Conservation (phyloP, 2,329 filamentous ascomycete genomes). For the Cucurbitaria berberidis region DNA sequence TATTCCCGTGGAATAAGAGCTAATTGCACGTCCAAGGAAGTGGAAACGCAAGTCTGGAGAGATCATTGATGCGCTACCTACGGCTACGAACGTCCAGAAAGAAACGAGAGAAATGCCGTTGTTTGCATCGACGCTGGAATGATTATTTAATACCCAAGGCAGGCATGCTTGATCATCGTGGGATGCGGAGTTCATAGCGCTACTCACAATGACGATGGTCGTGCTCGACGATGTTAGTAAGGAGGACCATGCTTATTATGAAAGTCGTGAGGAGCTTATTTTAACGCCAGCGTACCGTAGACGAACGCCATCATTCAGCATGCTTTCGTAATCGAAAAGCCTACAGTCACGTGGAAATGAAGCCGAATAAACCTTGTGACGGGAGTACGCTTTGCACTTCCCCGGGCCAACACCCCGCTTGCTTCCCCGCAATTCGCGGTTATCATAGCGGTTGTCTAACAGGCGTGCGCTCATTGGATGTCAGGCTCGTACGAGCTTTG, state of each 20-base stretch:
- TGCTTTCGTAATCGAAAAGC: background rate
- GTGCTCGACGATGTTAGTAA: too few relatives aligned
- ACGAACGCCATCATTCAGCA: background rate
- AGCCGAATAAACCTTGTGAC: too few relatives aligned
- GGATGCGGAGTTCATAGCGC: too few relatives aligned
- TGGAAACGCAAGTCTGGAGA: too few relatives aligned
- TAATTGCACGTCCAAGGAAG: too few relatives aligned
- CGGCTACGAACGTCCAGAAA: conserved; percentile 22
- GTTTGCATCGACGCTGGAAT: conserved; percentile 5
- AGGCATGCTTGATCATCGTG: background rate
- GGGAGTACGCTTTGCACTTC: too few relatives aligned
- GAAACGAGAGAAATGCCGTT: conserved; percentile 15
- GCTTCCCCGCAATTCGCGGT: background rate
- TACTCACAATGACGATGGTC: too few relatives aligned
- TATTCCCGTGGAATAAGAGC: too few relatives aligned
- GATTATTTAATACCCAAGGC: background rate
- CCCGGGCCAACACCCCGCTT: background rate
- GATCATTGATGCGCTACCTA: too few relatives aligned
- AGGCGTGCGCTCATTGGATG: background rate
- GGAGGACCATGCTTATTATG: too few relatives aligned
- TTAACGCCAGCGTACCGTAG: background rate
- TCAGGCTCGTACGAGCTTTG: background rate
- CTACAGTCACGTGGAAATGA: background rate
- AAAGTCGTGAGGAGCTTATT: too few relatives aligned
- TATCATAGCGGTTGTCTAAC: too few relatives aligned